Base-by-base conservation (phyloP, 306 rosid genomes). In the Phaseolus lunatus region DNA sequence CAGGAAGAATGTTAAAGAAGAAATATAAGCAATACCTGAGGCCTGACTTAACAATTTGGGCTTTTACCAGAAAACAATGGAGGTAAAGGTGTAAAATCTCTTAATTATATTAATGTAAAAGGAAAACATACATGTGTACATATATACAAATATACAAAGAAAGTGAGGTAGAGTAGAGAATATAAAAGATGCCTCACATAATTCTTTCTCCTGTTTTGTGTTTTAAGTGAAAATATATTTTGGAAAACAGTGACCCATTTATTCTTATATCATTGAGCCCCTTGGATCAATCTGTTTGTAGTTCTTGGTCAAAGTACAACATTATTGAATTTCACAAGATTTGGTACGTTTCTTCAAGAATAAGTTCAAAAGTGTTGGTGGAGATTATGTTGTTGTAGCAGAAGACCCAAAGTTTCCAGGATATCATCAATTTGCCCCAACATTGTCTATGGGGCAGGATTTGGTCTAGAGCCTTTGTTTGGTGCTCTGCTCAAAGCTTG, bases 401-500 rank as follows among this genome's bases (percentile, higher is more conserved):
- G 23, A 62, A 47, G 16, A 27, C 59, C 27, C 27, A 24, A 24
- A 49, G 9, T 33, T 33, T 33, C 39, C 64, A 49, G 53, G 57
- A 64, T 24, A 24, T 24, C 72, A 65, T 48, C 13, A 39, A 20
- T 67, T 64, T 20, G 52, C 53, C 73, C 64, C 20, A 53, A 76
- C 45, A 16, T 65, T 50, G 67, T 50, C 31, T 37, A 41, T 41
- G 12, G 33, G 43, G 54, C 16, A 16, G 57, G 24, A 26, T 67
- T 53, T 52, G 81, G 20, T 66, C 22, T 20, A 53, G 69, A 48
- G 67, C 75, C 54, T 53, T 22, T 5, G 33, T 52, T 48, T 48
- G 19, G 53, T 48, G 20, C 53, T 48, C 20, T 4, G 19, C 53
- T 48, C 19, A 16, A 48, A 23, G 56, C 57, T 66, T 52, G 54